Evolutionary conservation across 2,329 filamentous ascomycete species (phyloP).

Genomic region (Alternaria sp.): DNA sequence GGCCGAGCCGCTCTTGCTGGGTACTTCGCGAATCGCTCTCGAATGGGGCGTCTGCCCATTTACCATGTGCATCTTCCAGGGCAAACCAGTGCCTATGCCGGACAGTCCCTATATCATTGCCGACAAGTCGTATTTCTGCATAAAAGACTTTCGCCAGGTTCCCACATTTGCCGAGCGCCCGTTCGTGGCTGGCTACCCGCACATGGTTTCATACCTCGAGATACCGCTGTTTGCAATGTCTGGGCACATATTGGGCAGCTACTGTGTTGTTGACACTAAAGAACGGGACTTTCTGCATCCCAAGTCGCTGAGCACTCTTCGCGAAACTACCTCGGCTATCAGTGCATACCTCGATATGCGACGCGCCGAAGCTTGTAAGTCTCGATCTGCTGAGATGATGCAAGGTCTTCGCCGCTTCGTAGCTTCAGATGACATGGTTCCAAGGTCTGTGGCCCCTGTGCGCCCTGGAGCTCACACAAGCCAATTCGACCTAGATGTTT

Average conservation of each 20-base stretch:
- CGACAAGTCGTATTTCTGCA: conserved; percentile 8
- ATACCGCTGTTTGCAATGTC: conserved; percentile 11
- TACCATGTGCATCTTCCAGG: conserved; percentile 15
- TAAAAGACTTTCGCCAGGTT: conserved; percentile 13
- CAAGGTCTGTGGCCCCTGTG: not conserved
- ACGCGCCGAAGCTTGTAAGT: conserved; percentile 8
- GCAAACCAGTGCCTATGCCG: not conserved
- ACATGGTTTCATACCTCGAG: conserved; percentile 15
- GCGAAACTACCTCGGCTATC: conserved; percentile 11
- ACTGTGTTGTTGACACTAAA: conserved; percentile 16
- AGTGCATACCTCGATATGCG: conserved; percentile 14
- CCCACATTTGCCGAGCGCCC: conserved; percentile 10
- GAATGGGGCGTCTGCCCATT: conserved; percentile 20
- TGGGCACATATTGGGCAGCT: conserved; percentile 16
- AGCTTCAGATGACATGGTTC: not conserved
- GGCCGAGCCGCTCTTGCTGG: conserved; percentile 6
- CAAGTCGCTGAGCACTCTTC: conserved; percentile 1
- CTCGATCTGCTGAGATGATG: conserved; percentile 15
- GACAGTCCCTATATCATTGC: conserved; percentile 7
- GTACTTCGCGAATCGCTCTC: conserved; percentile 8
- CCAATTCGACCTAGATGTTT: conserved; percentile 6
- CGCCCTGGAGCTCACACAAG: not conserved
- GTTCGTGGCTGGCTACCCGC: conserved; percentile 9
- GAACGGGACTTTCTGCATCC: conserved; percentile 9
- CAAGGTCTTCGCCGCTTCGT: conserved; percentile 14